Evolutionary conservation across 768 basidiomycete species (phyloP).

Genomic region (Tylopilus sp.): DNA sequence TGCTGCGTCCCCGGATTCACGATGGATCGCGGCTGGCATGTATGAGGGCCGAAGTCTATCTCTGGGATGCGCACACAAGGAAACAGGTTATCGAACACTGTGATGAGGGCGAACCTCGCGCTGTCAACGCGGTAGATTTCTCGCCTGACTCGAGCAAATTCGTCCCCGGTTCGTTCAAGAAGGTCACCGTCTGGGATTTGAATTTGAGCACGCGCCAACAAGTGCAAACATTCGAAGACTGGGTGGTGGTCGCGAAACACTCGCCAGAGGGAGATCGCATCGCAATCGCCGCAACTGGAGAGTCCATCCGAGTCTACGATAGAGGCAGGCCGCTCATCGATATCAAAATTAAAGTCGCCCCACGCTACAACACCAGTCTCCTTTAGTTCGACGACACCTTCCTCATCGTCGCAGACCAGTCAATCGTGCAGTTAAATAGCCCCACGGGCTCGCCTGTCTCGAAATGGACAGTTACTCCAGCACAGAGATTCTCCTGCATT

Average conservation of each 20-base stretch:
- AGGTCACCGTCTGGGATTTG: too few species aligned
- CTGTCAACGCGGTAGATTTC: too few species aligned
- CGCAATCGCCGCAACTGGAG: background rate
- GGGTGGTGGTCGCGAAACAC: background rate
- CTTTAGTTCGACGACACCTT: background rate
- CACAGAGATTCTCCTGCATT: fast-evolving
- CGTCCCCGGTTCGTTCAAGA: too few species aligned
- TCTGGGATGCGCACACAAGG: too few species aligned
- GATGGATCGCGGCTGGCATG: too few species aligned
- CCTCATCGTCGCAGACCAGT: background rate
- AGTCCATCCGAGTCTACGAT: background rate
- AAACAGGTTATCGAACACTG: too few species aligned
- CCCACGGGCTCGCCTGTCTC: background rate
- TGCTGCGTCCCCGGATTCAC: too few species aligned
- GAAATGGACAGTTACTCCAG: background rate
- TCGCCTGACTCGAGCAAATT: too few species aligned
- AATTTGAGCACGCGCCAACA: too few species aligned
- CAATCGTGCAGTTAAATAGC: background rate
- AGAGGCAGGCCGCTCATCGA: background rate
- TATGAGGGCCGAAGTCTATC: too few species aligned
- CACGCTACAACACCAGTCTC: background rate
- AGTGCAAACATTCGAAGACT: too few species aligned
- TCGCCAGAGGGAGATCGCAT: background rate
- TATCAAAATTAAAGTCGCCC: background rate
- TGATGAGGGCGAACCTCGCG: too few species aligned